Evolutionary conservation across 768 basidiomycete species (phyloP), one percentile per base, ranked within the genome.

Genomic region (Dioszegia hungarica): DNA sequence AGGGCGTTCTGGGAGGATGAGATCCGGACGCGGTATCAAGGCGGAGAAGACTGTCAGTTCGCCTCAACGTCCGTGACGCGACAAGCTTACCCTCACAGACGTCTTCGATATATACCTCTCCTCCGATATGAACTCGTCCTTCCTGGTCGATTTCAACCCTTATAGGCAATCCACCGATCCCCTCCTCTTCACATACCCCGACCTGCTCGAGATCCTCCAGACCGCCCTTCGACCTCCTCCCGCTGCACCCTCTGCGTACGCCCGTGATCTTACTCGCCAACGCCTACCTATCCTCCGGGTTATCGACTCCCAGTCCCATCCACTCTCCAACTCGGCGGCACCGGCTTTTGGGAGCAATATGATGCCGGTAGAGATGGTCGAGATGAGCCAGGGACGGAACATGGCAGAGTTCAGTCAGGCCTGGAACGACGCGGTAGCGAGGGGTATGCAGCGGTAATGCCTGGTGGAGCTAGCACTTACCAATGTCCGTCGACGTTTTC

Each of bases 131-230:
- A 75, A 81, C 1, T 81, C 84, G 11, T 88, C 84, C 15, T 87
- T 91, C 75, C 80, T 98, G 63, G 73, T 98, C 68, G 94, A 97
- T 73, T 90, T 97, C 77, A 91, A 91, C 63, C 90, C 91, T 0
- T 95, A 87, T 67, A 82, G 86, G 11, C 82, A 85, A 3, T 84
- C 83, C 34, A 95, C 94, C n/a, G 92, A 97, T 66, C 74, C 90
- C 0, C 82, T 94, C 0, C 79, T 95, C 17, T 97, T 94, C 77
- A 82, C 82, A 1, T 97, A 90, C 70, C 81, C 86, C 43, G 87
- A 90, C 25, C 82, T 97, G 0, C 76, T 78, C 34, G 76, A 85
- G 6, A 54, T 70, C 29, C 37, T 60, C 5, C 40, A 50, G 10
- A 25, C 40, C 3, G 50, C 61, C 8, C 43, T 49, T 14, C 31